These are phyloP conservation scores for Purshia tridentata DNA, from an alignment of 306 rosid genomes.

Conservation along the genomic window DNA sequence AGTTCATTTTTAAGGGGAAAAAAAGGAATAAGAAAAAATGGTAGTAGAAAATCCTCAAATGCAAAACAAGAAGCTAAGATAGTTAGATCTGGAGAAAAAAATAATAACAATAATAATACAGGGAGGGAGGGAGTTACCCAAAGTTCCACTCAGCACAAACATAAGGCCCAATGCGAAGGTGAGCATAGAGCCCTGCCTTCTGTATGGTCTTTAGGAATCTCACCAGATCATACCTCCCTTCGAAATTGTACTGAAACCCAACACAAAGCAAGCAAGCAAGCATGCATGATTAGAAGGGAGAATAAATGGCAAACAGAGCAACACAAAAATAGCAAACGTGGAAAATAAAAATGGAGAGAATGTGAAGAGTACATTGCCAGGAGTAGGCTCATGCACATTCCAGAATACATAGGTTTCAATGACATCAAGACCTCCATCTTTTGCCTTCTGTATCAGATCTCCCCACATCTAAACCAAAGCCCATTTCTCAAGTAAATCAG, in stretches of 20 bases:
- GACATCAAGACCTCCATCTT: constrained; percentile 92
- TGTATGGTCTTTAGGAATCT: constrained; percentile 84
- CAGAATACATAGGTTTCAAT: constrained; percentile 94
- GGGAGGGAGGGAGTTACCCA: constrained; percentile 54
- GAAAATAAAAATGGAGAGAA: neutral
- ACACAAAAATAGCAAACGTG: neutral
- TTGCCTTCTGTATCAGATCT: constrained; percentile 91
- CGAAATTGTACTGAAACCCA: constrained; percentile 80
- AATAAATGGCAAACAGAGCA: constrained; percentile 8
- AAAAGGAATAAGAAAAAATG: neutral
- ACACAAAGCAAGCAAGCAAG: constrained; percentile 19
- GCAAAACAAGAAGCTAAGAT: neutral
- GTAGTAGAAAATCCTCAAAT: neutral
- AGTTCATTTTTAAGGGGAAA: too few relatives aligned
- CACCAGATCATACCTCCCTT: constrained; percentile 87
- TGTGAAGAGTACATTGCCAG: constrained; percentile 61
- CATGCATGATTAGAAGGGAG: constrained; percentile 12
- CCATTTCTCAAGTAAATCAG: constrained; percentile 19
- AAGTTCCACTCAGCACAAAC: constrained; percentile 99
- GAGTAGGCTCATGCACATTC: constrained; percentile 97
- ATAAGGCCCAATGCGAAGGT: constrained; percentile 97
- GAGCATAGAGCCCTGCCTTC: constrained; percentile 89
- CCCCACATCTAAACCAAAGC: constrained; percentile 79
- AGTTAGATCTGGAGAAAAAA: constrained; percentile 10
- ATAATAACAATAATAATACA: neutral